phyloP scores from a whole-genome alignment of 2,329 filamentous ascomycete species.

The Myriangium duriaei region DNA sequence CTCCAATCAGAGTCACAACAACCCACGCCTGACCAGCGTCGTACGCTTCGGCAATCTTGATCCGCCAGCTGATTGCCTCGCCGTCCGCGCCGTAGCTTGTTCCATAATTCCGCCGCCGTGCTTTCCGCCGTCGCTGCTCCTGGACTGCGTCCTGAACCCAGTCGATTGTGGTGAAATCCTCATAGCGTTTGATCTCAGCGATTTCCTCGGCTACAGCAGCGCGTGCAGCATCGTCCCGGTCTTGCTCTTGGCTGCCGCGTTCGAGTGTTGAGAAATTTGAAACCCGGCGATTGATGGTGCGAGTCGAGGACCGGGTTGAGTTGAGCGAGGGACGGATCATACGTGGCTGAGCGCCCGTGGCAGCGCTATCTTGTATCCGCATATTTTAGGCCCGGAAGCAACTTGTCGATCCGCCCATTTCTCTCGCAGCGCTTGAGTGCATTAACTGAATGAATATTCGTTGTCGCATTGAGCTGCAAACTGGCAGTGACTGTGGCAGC shows the following conservation, averaged over 20 bases:
- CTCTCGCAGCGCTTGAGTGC: too few relatives aligned
- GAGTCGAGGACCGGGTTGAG: conserved; percentile 30
- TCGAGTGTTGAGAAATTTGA: conserved; percentile 53
- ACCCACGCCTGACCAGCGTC: conserved; percentile 97
- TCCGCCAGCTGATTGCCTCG: conserved; percentile 67
- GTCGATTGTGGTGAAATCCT: conserved; percentile 96
- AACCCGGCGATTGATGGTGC: conserved; percentile 51
- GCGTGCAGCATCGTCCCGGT: conserved; percentile 42
- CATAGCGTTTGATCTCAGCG: conserved; percentile 93
- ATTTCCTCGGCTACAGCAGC: conserved; percentile 85
- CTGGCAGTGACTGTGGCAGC: too few relatives aligned
- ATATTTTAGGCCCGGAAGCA: too few relatives aligned
- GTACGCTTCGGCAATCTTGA: conserved; percentile 73
- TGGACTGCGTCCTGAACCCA: conserved; percentile 97
- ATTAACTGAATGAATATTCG: too few relatives aligned
- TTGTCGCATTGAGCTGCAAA: too few relatives aligned
- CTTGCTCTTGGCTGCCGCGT: conserved; percentile 42
- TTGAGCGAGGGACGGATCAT: conserved; percentile 35
- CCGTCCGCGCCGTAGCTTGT: conserved; percentile 6
- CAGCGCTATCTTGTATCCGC: conserved; percentile 5
- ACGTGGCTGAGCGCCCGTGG: conserved; percentile 14
- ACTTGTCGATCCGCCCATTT: too few relatives aligned
- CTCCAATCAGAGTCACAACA: conserved; percentile 83
- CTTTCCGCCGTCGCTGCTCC: conserved; percentile 71
- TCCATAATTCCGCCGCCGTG: conserved; percentile 44